A percentile compares a stretch with the other conserved stretches of the same genome.
Evolutionary conservation across 2,329 filamentous ascomycete species (phyloP).

Genomic region (Paraconiothyrium sp.): DNA sequence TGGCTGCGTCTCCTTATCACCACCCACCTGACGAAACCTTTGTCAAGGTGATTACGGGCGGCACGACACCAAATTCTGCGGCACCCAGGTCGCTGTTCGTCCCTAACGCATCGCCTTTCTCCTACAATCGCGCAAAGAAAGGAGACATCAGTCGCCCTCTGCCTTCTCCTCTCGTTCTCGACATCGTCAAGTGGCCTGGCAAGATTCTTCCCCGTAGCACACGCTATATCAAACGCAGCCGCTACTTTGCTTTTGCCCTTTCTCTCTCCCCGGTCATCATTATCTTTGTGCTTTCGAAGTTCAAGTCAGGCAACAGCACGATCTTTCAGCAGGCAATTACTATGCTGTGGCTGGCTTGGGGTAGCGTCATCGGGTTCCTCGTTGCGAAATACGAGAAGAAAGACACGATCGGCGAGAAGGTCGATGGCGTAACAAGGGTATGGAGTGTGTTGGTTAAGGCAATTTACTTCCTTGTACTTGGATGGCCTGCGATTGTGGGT

Average conservation of each 20-base stretch:
- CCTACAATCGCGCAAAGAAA: slow-evolving; percentile 12
- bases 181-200: slow-evolving; percentile 13
- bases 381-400: slow-evolving; percentile 11
- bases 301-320: slow-evolving; percentile 7
- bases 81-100: slow-evolving; percentile 4
- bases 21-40: not conserved
- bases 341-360: slow-evolving; percentile 19
- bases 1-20: not conserved
- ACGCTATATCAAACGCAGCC: slow-evolving; percentile 13
- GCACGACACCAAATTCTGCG: not conserved
- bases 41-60: slow-evolving; percentile 1
- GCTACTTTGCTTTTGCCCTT: slow-evolving; percentile 13
- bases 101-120: slow-evolving; percentile 12
- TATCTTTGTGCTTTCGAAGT: slow-evolving; percentile 15
- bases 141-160: not conserved
- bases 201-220: slow-evolving; percentile 12
- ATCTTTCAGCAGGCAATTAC: slow-evolving; percentile 11
- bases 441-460: slow-evolving; percentile 9
- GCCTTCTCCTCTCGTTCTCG: not conserved
- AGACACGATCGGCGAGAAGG: slow-evolving; percentile 14
- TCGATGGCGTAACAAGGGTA: slow-evolving; percentile 9
- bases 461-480: slow-evolving; percentile 6
- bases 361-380: slow-evolving; percentile 9
- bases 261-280: slow-evolving; percentile 13
- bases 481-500: slow-evolving; percentile 30